Evolutionary conservation across 2,329 filamentous ascomycete species (phyloP).

Genomic region (Alternaria triticimaculans): DNA sequence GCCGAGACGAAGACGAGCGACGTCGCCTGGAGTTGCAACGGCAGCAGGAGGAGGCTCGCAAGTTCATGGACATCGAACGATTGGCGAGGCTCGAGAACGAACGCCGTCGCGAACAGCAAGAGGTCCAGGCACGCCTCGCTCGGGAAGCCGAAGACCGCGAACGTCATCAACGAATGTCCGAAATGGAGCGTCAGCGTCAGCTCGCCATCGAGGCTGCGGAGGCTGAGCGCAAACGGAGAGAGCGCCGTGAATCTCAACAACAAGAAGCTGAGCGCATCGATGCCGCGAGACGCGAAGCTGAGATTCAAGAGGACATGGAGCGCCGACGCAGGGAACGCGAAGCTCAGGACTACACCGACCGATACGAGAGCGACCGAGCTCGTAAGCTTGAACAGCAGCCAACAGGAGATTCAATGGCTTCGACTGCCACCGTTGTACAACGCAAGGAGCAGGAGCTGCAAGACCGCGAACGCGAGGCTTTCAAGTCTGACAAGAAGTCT

Average conservation of each 20-base stretch:
- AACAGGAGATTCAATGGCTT: conserved; percentile 38
- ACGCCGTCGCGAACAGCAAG: conserved; percentile 35
- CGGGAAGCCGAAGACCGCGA: conserved; percentile 39
- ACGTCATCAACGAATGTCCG: conserved; percentile 34
- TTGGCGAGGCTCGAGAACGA: conserved; percentile 38
- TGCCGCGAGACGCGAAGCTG: conserved; percentile 36
- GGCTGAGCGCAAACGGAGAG: conserved; percentile 33
- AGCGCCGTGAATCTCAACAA: conserved; percentile 35
- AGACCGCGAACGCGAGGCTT: conserved; percentile 42
- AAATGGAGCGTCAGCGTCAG: conserved; percentile 36
- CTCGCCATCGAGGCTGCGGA: conserved; percentile 29
- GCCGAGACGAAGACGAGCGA: conserved; percentile 20
- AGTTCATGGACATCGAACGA: conserved; percentile 36
- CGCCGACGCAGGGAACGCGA: conserved; percentile 36
- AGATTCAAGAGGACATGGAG: conserved; percentile 35
- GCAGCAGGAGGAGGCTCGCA: conserved; percentile 38
- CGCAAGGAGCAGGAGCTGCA: conserved; percentile 45
- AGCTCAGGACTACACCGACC: conserved; percentile 28
- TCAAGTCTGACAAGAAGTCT: conserved; percentile 47
- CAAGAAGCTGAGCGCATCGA: conserved; percentile 34
- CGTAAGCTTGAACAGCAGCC: conserved; percentile 36
- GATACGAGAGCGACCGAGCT: conserved; percentile 32
- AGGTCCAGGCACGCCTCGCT: conserved; percentile 36
- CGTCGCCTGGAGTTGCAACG: conserved; percentile 31
- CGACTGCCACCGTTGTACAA: conserved; percentile 39